Evolutionary conservation across 257 asterid genomes (phyloP), one percentile per base, ranked within the genome.

Genomic region (Coffea canephora): DNA sequence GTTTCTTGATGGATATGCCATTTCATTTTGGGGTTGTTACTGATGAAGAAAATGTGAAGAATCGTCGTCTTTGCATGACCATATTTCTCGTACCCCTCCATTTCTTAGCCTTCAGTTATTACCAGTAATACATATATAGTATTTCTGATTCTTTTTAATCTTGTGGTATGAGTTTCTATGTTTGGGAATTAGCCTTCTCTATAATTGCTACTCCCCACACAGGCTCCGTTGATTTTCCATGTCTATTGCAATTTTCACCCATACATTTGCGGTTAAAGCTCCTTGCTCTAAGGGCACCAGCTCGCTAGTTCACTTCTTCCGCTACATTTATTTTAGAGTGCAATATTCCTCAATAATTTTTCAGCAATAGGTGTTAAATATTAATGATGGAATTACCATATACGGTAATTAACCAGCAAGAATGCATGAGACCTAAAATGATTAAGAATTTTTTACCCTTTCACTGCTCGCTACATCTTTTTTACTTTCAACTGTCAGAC

Each of bases 1-100:
- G 41, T 66, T 79, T 78, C 87, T 85, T 7, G 84, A 71, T 67
- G 77, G 78, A 68, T 84, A 74, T 83, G 91, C 96, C 97, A 93
- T 91, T 80, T 68, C 50, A 69, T 70, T 69, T 75, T 75, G 59
- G 3, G 45, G 31, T 57, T 15, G 34, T 23, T 27, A 68, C 8
- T 49, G 27, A 6, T 49, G 31, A 50, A 52, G 49, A 14, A n/a
- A 43, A 39, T 50, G 76, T 52, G 50, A 25, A 66, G 77, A 10
- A 43, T 76, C 77, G 4, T 39, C 4, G 41, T 81, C 41, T 76
- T 75, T 74, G 72, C 81, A 69, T 75, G 15, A 23, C 81, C 84
- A 75, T 59, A 61, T 81, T 81, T 81, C 71, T 81, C 59, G 21
- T 66, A 15, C 21, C 23, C 49, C 46, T 10, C 18, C 46, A 69